Base-by-base conservation (phyloP, 495 filamentous ascomycete species). In the Pyrenopolyporus hunteri region DNA sequence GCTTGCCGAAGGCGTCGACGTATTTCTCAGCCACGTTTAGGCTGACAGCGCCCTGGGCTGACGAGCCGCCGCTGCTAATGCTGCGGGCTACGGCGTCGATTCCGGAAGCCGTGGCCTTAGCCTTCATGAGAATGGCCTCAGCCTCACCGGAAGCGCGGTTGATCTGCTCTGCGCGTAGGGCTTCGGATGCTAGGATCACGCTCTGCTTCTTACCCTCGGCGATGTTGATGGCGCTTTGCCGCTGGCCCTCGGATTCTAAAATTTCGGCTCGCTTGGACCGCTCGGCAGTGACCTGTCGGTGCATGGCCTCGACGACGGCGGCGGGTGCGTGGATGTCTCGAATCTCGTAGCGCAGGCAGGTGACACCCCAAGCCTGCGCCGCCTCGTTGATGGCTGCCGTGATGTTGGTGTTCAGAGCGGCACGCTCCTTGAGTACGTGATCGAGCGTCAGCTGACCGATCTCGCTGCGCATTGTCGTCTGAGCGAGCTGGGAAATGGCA, bases 371-470 rank as follows among this genome's bases (percentile, higher is more conserved):
- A 45, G 92, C 93, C 55, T 92, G 88, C 0, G 95, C 92, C 0
- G 94, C 95, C 70, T 98, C 94, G 77, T 98, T 98, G 82, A 98
- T 97, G 13, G 95, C 95, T 50, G 89, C 85, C 11, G 94, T 98
- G 73, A 98, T 98, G 76, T 98, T 98, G 63, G 84, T 90, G 79
- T 98, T 98, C 52, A 98, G 89, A 2, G 89, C 89, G 1, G 93
- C 89, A 47, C 94, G 91, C 81, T 98, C 94, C 70, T 97, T 96
- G 17, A 98, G 82, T 32, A 98, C 94, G 77, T 98, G 93, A 75
- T 98, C 94, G 66, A 98, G 88, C 0, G 93, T 90, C 13, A 98
- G 83, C 67, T 97, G 92, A 58, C 94, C 94, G 70, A 98, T 98
- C 73, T 98, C 94, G 52, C 88, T 92, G 57, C 94, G 92, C 94